phyloP scores from a whole-genome alignment of 148 eudicot genomes.

The Spergularia marina region DNA sequence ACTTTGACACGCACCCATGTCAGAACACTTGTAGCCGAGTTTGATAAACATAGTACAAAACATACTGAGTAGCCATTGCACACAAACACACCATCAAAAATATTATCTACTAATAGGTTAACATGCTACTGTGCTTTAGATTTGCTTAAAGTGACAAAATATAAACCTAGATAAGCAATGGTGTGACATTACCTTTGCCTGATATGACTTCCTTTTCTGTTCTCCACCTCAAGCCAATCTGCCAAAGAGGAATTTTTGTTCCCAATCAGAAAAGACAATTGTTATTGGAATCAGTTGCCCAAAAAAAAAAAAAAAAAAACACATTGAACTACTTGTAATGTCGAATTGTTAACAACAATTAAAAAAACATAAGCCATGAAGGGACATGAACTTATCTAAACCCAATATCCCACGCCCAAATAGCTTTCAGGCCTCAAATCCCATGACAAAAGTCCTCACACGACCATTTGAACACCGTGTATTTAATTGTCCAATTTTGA shows the following conservation, averaged over 20 bases:
- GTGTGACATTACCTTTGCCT: conserved; percentile 69
- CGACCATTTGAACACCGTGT: too few relatives aligned
- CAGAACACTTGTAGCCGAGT: too few relatives aligned
- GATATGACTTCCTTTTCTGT: conserved; percentile 86
- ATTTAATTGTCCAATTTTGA: too few relatives aligned
- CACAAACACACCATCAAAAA: neutral
- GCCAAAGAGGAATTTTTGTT: conserved; percentile 21
- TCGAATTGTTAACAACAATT: neutral
- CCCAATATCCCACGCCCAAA: too few relatives aligned
- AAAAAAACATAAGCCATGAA: neutral
- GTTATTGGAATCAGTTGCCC: neutral
- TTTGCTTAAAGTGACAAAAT: neutral
- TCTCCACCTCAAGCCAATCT: conserved; percentile 99
- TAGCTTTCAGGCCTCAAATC: too few relatives aligned
- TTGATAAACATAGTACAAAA: too few relatives aligned
- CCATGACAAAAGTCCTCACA: too few relatives aligned
- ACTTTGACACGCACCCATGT: too few relatives aligned
- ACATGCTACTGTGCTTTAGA: neutral
- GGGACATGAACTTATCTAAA: too few relatives aligned
- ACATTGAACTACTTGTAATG: neutral
- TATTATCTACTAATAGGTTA: neutral
- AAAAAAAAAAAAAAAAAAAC: neutral
- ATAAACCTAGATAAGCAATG: neutral
- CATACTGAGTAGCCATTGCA: neutral
- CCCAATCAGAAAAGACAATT: neutral